Evolutionary conservation across 352 stramenopile species (phyloP).

Genomic region (Saprolegnia diclina): DNA sequence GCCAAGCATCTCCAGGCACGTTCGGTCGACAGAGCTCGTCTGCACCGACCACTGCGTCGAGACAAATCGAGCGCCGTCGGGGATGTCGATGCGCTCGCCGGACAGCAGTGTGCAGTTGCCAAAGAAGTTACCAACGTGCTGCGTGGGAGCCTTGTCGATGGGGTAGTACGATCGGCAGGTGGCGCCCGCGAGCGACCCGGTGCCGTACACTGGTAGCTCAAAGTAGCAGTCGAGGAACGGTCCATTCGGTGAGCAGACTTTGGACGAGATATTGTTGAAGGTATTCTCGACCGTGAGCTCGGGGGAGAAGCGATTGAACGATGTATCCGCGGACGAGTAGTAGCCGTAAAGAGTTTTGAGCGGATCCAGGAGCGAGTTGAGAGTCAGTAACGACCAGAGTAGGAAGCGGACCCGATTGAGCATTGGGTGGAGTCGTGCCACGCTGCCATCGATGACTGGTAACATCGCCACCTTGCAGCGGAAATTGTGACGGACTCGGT

Average conservation of each 20-base stretch:
- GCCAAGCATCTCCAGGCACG: conserved; percentile 3
- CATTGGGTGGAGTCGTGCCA: background rate
- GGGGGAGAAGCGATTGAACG: background rate
- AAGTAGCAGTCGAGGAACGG: conserved; percentile 13
- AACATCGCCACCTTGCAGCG: no score
- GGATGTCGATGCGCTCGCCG: background rate
- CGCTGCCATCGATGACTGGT: no score
- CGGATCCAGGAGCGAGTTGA: conserved; percentile 14
- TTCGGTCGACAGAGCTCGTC: background rate
- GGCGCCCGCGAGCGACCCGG: background rate
- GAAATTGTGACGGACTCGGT: no score
- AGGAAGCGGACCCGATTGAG: background rate
- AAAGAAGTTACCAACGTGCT: conserved; percentile 22
- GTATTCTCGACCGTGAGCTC: background rate
- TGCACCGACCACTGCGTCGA: conserved; percentile 16
- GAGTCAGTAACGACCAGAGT: background rate
- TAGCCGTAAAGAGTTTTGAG: conserved; percentile 19
- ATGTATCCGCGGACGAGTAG: background rate
- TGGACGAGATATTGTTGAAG: background rate
- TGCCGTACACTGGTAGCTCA: conserved; percentile 16
- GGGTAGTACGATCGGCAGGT: conserved; percentile 20
- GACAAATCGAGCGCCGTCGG: background rate
- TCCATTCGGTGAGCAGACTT: background rate
- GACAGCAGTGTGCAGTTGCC: conserved; percentile 8
- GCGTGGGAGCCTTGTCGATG: background rate